A percentile compares a stretch with the other conserved stretches of the same genome.
Evolutionary conservation across 495 filamentous ascomycete genomes (phyloP).

Genomic region (Glarea lozoyensis): DNA sequence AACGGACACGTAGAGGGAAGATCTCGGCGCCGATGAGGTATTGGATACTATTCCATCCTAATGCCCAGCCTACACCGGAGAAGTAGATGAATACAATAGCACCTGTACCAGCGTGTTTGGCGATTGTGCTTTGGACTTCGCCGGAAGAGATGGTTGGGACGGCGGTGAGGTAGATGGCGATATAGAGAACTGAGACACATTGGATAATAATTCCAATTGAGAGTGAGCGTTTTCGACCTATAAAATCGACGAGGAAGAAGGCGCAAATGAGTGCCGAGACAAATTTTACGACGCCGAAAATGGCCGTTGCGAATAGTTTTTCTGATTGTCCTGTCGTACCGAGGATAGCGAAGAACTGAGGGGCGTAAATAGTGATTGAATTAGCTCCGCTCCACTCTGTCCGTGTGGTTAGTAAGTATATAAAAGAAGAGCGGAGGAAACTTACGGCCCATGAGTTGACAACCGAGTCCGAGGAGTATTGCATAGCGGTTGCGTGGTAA

Average conservation of each 20-base stretch:
- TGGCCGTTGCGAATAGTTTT: slow-evolving; percentile 45
- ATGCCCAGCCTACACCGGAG: slow-evolving; percentile 58
- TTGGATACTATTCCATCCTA: slow-evolving; percentile 70
- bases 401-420: slow-evolving; percentile 9
- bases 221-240: slow-evolving; percentile 60
- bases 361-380: slow-evolving; percentile 57
- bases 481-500: slow-evolving; percentile 55
- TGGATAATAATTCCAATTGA: slow-evolving; percentile 54
- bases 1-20: slow-evolving; percentile 54
- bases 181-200: slow-evolving; percentile 57
- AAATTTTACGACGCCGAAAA: slow-evolving; percentile 63
- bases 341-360: slow-evolving; percentile 49
- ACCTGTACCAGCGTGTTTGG: slow-evolving; percentile 22
- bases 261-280: slow-evolving; percentile 51
- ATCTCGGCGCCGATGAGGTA: slow-evolving; percentile 69
- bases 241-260: slow-evolving; percentile 62
- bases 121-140: slow-evolving; percentile 11
- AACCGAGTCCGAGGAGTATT: slow-evolving; percentile 23
- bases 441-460: slow-evolving; percentile 36
- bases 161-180: slow-evolving; percentile 55
- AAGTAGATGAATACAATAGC: slow-evolving; percentile 60
- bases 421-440: slow-evolving; percentile 48
- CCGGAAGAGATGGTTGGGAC: slow-evolving; percentile 34
- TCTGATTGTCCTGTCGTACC: slow-evolving; percentile 40
- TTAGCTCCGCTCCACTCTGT: slow-evolving; percentile 51